These are phyloP conservation scores for Fagopyrum esculentum DNA, from an alignment of 148 eudicot species.

Conservation along the genomic window DNA sequence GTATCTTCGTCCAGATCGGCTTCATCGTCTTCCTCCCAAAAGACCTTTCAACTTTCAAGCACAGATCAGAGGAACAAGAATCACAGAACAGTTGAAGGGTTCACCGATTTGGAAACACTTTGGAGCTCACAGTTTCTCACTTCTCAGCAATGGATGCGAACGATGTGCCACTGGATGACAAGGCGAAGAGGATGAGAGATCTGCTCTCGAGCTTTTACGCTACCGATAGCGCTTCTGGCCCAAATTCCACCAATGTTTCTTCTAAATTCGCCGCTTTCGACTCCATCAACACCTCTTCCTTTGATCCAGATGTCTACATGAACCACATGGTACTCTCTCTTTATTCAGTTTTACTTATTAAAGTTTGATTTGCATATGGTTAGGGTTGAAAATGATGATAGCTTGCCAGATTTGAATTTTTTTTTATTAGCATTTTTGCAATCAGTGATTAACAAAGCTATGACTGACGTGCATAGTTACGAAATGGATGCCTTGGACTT, in stretches of 20 bases:
- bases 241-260: conserved; percentile 36
- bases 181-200: conserved; percentile 97
- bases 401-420: background rate
- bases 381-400: background rate
- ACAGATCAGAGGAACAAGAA: background rate
- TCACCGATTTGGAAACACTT: conserved; percentile 2
- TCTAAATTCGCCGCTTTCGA: conserved; percentile 79
- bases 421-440: background rate
- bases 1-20: background rate
- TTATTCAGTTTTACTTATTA: background rate
- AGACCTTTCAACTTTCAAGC: background rate
- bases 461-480: background rate
- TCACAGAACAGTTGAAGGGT: conserved; percentile 9
- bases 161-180: conserved; percentile 64
- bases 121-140: background rate
- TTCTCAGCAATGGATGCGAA: conserved; percentile 33
- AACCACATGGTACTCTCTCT: conserved; percentile 56
- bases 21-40: conserved; percentile 1
- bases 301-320: conserved; percentile 88
- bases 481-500: background rate
- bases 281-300: conserved; percentile 78
- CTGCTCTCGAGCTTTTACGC: conserved; percentile 90
- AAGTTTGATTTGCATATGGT: conserved; percentile 4
- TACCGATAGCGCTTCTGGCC: conserved; percentile 44
- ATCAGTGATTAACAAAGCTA: background rate